phyloP scores from a whole-genome alignment of 2,329 filamentous ascomycete species.

The Ilyonectria destructans region DNA sequence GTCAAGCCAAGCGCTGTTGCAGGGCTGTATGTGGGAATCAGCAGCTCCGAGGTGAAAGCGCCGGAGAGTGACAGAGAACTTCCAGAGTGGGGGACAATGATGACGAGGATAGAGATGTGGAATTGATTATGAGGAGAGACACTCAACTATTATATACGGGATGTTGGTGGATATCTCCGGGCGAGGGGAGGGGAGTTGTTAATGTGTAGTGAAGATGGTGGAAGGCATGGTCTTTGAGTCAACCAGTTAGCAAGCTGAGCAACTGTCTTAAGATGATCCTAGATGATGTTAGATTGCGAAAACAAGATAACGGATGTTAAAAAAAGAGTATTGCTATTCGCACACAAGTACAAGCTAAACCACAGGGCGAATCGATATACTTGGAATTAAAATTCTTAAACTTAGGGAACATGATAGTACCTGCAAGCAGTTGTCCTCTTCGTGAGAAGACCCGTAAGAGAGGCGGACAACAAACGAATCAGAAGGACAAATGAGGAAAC shows the following conservation, averaged over 20 bases:
- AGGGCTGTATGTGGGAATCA: slow-evolving; percentile 52
- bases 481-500: neutral
- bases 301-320: neutral
- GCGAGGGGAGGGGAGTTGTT: neutral
- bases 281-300: neutral
- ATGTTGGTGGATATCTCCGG: neutral
- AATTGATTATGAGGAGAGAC: slow-evolving; percentile 7
- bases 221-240: neutral
- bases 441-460: neutral
- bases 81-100: slow-evolving; percentile 48
- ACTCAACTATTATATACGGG: neutral
- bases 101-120: slow-evolving; percentile 49
- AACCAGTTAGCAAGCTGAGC: neutral
- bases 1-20: slow-evolving; percentile 47
- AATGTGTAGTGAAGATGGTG: slow-evolving; percentile 19
- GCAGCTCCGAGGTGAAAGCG: slow-evolving; percentile 50
- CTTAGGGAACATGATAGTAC: neutral
- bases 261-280: neutral
- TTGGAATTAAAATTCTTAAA: no score
- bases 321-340: no score
- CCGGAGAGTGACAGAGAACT: slow-evolving; percentile 47
- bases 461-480: neutral
- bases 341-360: no score
- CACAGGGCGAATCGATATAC: no score
- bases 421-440: neutral